Conservation (phyloP, 2,329 filamentous ascomycete genomes). For the Diaporthe sp. region DNA sequence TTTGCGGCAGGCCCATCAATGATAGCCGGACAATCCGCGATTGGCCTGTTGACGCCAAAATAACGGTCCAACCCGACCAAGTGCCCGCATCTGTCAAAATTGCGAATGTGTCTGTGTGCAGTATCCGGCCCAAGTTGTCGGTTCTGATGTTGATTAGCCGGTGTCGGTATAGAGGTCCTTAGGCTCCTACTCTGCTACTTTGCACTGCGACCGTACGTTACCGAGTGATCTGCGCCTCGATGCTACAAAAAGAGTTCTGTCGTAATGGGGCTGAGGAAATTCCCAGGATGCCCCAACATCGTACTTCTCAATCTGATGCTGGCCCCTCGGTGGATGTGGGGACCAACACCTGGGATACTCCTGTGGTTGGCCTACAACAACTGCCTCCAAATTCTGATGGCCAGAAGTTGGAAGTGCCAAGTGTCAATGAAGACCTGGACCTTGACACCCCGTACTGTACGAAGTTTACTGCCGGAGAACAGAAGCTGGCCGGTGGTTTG, state of each 20-base stretch:
- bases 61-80: not conserved
- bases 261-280: not conserved
- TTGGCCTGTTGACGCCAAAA: not conserved
- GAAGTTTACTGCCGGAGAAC: not conserved
- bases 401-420: not conserved
- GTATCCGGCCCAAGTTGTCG: not conserved
- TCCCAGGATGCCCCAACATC: not conserved
- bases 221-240: not conserved
- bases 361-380: not conserved
- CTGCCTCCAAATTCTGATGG: not conserved
- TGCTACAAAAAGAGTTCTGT: not conserved
- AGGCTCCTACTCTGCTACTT: no score
- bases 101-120: not conserved
- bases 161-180: not conserved
- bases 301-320: not conserved
- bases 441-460: not conserved
- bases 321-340: constrained; percentile 7
- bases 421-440: not conserved
- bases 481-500: no score
- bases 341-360: not conserved
- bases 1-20: not conserved
- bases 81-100: constrained; percentile 10
- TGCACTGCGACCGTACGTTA: not conserved
- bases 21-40: constrained; percentile 11
- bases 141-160: not conserved